Evolutionary conservation across 768 basidiomycete species (phyloP).

Genomic region (Trametes cubensis): DNA sequence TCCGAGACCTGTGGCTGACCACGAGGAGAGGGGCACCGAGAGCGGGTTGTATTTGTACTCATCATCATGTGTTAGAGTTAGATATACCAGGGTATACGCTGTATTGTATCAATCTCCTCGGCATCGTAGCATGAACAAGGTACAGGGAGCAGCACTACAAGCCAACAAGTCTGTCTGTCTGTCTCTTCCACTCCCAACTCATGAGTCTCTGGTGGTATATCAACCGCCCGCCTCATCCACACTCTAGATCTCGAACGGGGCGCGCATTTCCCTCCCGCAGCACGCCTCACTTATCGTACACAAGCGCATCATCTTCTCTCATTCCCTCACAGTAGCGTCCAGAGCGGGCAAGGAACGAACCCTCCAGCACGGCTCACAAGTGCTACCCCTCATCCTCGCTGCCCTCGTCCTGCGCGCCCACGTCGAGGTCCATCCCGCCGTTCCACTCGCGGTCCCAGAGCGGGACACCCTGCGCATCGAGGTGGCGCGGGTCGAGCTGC

Average conservation of each 20-base stretch:
- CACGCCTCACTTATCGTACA: not conserved
- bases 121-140: not conserved
- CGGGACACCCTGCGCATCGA: constrained; percentile 38
- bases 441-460: constrained; percentile 88
- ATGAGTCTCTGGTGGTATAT: too few relatives aligned
- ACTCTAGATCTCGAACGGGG: too few relatives aligned
- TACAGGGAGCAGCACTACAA: not conserved
- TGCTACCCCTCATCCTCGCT: constrained; percentile 27
- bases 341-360: too few relatives aligned
- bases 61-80: not conserved
- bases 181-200: not conserved
- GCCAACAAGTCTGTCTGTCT: not conserved
- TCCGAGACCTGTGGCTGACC: not conserved
- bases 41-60: constrained; percentile 14
- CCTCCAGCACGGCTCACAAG: too few relatives aligned
- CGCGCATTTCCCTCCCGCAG: not conserved
- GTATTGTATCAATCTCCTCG: constrained; percentile 12
- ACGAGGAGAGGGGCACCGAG: not conserved
- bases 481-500: constrained; percentile 31
- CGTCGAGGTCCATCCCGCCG: constrained; percentile 62
- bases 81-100: constrained; percentile 21
- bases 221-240: too few relatives aligned
- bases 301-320: not conserved
- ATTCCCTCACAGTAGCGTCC: too few relatives aligned
- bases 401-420: constrained; percentile 41